Evolutionary conservation across 2,329 filamentous ascomycete genomes (phyloP), one percentile per base, ranked within the genome.

Genomic region (Coleophoma cylindrospora): DNA sequence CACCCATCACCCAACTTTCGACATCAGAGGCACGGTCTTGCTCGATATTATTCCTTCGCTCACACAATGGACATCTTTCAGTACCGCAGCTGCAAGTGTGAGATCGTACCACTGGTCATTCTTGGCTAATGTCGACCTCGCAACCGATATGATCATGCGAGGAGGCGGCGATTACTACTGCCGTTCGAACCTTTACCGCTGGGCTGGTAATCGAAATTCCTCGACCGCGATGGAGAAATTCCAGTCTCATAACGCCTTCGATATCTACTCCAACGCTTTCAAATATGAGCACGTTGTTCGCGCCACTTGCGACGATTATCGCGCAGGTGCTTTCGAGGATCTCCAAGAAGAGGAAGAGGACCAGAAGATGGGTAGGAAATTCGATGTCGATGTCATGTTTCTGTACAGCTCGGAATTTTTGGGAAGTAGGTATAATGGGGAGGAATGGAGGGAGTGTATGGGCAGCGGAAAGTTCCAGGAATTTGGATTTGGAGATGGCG

Each of bases 1-100:
- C 34, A 54, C 64, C 9, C 50, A 65, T 4, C 53, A 58, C 40
- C 40, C 57, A 3, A 52, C 54, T n/a, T 58, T 73, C 47, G 66
- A 64, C 21, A 63, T 76, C 43, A 49, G 64, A 3, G 70, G 70
- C 8, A 62, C 68, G 1, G 64, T 72, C 17, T 56, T 78, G 13
- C 61, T 76, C 15, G 75, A 79, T 58, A 77, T 77, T 51, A 68
- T 78, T 2, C 75, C 74, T 6, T 76, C 74, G 6, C 57, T 66
- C 17, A 63, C 66, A 4, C 73, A 76, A 62, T 79, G 73, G 70
- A 53, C 61, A 5, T 63, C 61, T 2, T 73, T 75, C 53, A 49
- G 64, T 7, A 57, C 69, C 46, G 67, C 73, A 9, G 54, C 55
- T 2, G 65, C 68, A 15, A 60, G 64, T n/a, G 58, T 59, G 5